Conservation (phyloP, 805 yeast species). For the Lipomyces sp. region DNA sequence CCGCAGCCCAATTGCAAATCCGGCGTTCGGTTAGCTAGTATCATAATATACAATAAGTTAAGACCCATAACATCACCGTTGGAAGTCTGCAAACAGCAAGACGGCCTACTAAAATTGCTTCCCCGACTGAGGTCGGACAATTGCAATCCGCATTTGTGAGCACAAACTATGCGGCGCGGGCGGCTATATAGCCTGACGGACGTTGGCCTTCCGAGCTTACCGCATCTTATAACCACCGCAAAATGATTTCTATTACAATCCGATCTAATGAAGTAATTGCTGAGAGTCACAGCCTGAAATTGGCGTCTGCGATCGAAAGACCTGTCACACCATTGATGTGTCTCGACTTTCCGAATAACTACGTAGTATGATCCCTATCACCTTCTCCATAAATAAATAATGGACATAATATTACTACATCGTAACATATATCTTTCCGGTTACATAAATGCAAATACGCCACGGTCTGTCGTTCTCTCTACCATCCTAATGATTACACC, state of each 20-base stretch:
- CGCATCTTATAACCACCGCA: neutral
- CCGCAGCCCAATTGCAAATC: too few species aligned
- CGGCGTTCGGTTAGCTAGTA: too few species aligned
- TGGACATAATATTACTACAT: neutral
- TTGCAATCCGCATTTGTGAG: neutral
- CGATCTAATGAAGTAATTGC: neutral
- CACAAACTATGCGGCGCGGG: neutral
- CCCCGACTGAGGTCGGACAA: neutral
- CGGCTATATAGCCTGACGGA: neutral
- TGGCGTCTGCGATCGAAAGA: too few species aligned
- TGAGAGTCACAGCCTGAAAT: too few species aligned
- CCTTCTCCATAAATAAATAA: neutral
- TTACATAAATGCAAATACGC: neutral
- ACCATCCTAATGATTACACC: neutral
- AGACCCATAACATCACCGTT: neutral
- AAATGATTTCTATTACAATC: neutral
- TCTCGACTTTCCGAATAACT: too few species aligned
- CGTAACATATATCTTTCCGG: neutral
- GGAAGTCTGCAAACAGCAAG: neutral
- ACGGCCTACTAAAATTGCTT: neutral
- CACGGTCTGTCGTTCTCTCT: neutral
- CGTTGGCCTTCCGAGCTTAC: neutral
- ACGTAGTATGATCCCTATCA: neutral
- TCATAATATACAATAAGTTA: too few species aligned
- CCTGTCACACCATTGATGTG: too few species aligned